Base-by-base conservation (phyloP, 495 filamentous ascomycete genomes). In the Corynascus novoguineensis region DNA sequence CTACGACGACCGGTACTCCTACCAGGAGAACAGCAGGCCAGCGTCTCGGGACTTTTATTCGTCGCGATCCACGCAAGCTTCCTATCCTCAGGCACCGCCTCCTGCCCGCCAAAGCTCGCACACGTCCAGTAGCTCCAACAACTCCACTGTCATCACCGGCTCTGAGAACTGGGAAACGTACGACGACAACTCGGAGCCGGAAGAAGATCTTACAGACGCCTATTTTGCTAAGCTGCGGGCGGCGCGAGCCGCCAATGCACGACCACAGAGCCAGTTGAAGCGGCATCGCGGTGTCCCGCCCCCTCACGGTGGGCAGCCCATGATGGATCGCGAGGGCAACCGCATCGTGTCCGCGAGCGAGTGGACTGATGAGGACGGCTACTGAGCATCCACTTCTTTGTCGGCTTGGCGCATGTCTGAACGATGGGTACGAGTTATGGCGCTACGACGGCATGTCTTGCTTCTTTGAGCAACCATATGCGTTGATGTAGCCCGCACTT, bases 91-190 rank as follows among this genome's bases (percentile, higher is more conserved):
- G 42, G 65, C 70, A 37, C 71, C 72, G 25, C 65, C 71, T 31
- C 38, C 61, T 1, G 49, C 34, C 1, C 74, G 88, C 55, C 86
- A 91, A 59, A 84, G 85, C n/a, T 90, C 88, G 2, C 84, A 82
- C 57, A 81, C 84, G 8, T 81, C 79, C 59, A 89, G 37, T 15
- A 41, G 37, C 37, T 41, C 88, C 4, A 84, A 82, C 57, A 81
- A 84, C 9, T 81, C 79, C 58, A 89, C 86, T 1, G 76, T 73
- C 4, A 78, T 85, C 3, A 86, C 87, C 11, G 89, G 89, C 3
- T 92, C 88, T 0, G 91, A 96, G 71, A 97, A 97, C 69, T 97
- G 91, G 91, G 90, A 97, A 74, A 95, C 89, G 22, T 96, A 90
- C 58, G 87, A 90, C 60, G 86, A 89, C 67, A 82, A 78, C 38